Conservation (phyloP, 1,284 basidiomycete genomes). For the Cryptococcus hybrid region DNA sequence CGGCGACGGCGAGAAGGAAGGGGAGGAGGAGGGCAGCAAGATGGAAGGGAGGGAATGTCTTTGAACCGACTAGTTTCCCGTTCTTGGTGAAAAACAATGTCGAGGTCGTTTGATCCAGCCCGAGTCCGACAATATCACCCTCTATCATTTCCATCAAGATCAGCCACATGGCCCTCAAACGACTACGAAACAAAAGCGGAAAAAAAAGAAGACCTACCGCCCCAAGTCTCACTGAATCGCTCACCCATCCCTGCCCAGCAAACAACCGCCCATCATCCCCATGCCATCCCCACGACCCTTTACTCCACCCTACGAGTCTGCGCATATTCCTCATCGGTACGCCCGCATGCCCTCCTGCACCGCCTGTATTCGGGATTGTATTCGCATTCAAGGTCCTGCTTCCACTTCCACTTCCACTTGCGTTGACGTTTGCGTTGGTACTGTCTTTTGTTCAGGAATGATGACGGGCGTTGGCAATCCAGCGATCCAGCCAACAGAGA, state of each 20-base stretch:
- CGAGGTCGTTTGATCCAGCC: constrained; percentile 77
- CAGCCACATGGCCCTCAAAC: too few relatives aligned
- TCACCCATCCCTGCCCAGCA: constrained; percentile 67
- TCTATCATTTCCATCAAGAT: constrained; percentile 51
- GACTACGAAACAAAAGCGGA: background rate
- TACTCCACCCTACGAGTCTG: constrained; percentile 85
- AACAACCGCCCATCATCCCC: constrained; percentile 86
- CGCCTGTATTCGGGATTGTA: too few relatives aligned
- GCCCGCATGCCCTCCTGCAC: background rate
- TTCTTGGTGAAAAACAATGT: constrained; percentile 89
- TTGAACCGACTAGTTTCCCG: constrained; percentile 66
- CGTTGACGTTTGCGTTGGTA: background rate
- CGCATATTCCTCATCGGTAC: constrained; percentile 58
- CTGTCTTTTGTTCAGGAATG: background rate
- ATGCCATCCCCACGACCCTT: constrained; percentile 88
- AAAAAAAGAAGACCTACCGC: constrained; percentile 21
- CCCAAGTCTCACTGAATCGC: constrained; percentile 64
- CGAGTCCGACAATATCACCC: constrained; percentile 82
- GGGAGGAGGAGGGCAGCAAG: background rate
- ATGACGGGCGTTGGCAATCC: constrained; percentile 5
- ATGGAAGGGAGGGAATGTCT: background rate
- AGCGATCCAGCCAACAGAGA: constrained; percentile 70
- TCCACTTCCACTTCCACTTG: too few relatives aligned
- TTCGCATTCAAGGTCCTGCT: too few relatives aligned
- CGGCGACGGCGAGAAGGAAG: constrained; percentile 60